A percentile compares a stretch with the other conserved stretches of the same genome.
Conservation (phyloP, 225 moss, liverwort and hornwort genomes). For the Climacium dendroides region DNA sequence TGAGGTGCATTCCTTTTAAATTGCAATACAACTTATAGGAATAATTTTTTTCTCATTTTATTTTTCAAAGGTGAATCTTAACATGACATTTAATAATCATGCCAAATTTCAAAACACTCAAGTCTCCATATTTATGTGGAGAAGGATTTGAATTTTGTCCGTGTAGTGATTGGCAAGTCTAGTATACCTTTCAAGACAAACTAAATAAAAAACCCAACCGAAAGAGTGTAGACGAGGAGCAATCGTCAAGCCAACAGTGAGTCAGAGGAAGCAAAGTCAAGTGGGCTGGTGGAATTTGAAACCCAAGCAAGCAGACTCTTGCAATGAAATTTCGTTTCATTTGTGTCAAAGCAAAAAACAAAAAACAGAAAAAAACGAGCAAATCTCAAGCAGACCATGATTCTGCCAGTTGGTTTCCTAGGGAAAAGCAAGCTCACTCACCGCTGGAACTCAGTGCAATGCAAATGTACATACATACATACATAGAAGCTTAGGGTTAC, state of each 20-base stretch:
- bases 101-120: too few relatives aligned
- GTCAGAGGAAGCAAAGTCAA: neutral
- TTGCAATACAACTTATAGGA: too few relatives aligned
- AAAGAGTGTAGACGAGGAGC: neutral
- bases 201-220: neutral
- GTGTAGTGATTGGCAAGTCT: too few relatives aligned
- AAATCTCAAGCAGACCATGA: neutral
- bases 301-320: neutral
- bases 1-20: too few relatives aligned
- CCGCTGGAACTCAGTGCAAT: neutral
- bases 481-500: neutral
- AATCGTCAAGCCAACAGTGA: neutral
- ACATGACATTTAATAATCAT: too few relatives aligned
- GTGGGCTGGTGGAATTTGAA: neutral
- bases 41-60: too few relatives aligned
- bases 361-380: too few relatives aligned
- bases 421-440: neutral
- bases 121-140: too few relatives aligned
- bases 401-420: neutral
- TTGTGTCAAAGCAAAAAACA: too few relatives aligned
- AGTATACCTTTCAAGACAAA: neutral
- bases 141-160: too few relatives aligned
- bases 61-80: too few relatives aligned
- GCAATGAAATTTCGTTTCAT: too few relatives aligned
- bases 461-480: neutral